Evolutionary conservation across 495 filamentous ascomycete species (phyloP).

Genomic region (Arthonia radiata): DNA sequence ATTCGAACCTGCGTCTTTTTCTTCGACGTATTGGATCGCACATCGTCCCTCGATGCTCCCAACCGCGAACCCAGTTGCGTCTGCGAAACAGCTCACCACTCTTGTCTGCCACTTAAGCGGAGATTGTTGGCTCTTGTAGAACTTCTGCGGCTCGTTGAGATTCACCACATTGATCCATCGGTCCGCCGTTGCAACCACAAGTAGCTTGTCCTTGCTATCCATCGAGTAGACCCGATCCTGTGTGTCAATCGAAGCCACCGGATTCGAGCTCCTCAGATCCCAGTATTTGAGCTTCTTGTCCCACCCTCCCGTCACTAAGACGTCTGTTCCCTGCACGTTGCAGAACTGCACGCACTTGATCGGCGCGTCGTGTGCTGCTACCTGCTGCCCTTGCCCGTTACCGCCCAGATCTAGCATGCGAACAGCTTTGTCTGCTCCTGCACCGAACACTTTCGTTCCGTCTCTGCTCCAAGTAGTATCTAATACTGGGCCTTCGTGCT

Average conservation of each 20-base stretch:
- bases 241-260: conserved; percentile 38
- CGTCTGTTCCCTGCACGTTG: conserved; percentile 25
- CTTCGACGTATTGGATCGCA: conserved; percentile 70
- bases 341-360: conserved; percentile 62
- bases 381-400: conserved; percentile 28
- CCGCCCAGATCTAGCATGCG: conserved; percentile 51
- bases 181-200: conserved; percentile 69
- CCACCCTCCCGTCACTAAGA: conserved; percentile 80
- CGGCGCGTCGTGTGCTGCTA: conserved; percentile 58
- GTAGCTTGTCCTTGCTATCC: conserved; percentile 52
- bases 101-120: conserved; percentile 77
- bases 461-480: conserved; percentile 18
- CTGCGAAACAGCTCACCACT: conserved; percentile 61
- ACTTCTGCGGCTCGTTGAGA: conserved; percentile 46
- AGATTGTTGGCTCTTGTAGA: conserved; percentile 64
- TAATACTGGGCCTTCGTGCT: conserved; percentile 52
- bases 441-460: conserved; percentile 54
- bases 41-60: conserved; percentile 78
- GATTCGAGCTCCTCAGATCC: conserved; percentile 47
- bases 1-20: conserved; percentile 60
- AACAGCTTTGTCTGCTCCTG: conserved; percentile 61
- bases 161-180: conserved; percentile 73
- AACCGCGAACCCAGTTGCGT: conserved; percentile 62
- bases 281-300: conserved; percentile 93
- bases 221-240: conserved; percentile 72